Evolutionary conservation across 441 rosid genomes (phyloP).

Genomic region (Pelargonium cotyledonis): DNA sequence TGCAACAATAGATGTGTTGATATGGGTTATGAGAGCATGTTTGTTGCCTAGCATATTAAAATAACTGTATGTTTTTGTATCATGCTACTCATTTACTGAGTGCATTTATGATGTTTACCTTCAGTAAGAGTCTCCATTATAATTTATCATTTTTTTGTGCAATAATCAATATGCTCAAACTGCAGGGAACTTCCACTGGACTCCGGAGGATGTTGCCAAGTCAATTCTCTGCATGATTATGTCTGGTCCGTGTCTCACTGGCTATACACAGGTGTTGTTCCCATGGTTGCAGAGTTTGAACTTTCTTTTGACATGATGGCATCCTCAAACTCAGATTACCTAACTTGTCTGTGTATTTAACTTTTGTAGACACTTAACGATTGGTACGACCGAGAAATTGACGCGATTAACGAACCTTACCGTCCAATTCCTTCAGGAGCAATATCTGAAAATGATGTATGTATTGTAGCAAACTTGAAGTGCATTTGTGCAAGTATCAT

Average conservation of each 20-base stretch:
- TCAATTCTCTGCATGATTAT: constrained; percentile 86
- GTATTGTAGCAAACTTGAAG: constrained; percentile 7
- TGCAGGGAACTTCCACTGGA: constrained; percentile 96
- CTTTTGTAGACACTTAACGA: constrained; percentile 72
- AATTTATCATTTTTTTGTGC: not conserved
- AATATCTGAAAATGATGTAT: constrained; percentile 82
- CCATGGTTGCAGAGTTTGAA: constrained; percentile 5
- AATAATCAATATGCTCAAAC: constrained; percentile 3
- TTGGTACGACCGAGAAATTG: constrained; percentile 93
- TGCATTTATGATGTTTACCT: not conserved
- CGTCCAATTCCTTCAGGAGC: constrained; percentile 97
- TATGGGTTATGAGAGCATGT: not conserved
- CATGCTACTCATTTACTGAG: not conserved
- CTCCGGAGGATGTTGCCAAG: constrained; percentile 80
- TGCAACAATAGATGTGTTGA: not conserved
- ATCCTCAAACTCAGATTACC: constrained; percentile 16
- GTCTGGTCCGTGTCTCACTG: constrained; percentile 97
- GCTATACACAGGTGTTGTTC: constrained; percentile 80
- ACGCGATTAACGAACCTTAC: constrained; percentile 94
- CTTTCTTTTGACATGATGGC: constrained; percentile 14
- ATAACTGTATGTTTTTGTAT: not conserved
- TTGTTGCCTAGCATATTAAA: not conserved
- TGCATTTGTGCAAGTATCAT: not conserved
- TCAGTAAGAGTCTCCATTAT: not conserved
- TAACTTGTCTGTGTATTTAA: constrained; percentile 13